Evolutionary conservation across 129 eudicot species (phyloP).

Genomic region (Centella asiatica): DNA sequence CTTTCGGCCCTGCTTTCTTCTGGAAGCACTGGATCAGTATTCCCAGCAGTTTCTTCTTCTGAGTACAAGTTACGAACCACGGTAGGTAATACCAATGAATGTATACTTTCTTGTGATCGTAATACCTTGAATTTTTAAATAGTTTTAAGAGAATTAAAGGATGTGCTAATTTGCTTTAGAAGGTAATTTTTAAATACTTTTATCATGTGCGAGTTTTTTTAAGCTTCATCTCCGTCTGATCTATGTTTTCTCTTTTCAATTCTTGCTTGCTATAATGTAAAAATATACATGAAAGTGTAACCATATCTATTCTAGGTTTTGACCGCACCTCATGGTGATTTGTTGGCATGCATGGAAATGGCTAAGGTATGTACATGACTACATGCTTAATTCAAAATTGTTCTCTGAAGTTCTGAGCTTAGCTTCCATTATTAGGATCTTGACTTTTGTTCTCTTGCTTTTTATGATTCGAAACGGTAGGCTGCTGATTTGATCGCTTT

Average conservation of each 20-base stretch:
- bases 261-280: not conserved
- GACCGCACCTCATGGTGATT: conserved; percentile 95
- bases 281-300: not conserved
- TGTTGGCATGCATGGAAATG: conserved; percentile 90
- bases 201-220: too few relatives aligned
- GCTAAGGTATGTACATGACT: conserved; percentile 78
- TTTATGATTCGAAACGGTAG: conserved; percentile 21
- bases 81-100: conserved; percentile 29
- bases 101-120: not conserved
- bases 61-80: conserved; percentile 83
- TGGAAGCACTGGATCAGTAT: conserved; percentile 29
- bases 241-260: not conserved
- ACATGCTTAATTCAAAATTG: not conserved
- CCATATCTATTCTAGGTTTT: conserved; percentile 42
- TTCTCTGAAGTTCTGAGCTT: not conserved
- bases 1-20: conserved; percentile 41
- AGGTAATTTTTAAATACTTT: too few relatives aligned
- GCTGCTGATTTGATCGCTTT: conserved; percentile 94
- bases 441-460: not conserved
- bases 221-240: not conserved
- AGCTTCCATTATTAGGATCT: not conserved
- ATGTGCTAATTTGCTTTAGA: not conserved
- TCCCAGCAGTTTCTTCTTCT: conserved; percentile 56
- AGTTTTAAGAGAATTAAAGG: not conserved
- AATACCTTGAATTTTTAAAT: not conserved